Percentiles rank a stretch among this genome's conserved stretches.
phyloP scores from a whole-genome alignment of 1,284 basidiomycete genomes.

The Phellinidium pouzarii region DNA sequence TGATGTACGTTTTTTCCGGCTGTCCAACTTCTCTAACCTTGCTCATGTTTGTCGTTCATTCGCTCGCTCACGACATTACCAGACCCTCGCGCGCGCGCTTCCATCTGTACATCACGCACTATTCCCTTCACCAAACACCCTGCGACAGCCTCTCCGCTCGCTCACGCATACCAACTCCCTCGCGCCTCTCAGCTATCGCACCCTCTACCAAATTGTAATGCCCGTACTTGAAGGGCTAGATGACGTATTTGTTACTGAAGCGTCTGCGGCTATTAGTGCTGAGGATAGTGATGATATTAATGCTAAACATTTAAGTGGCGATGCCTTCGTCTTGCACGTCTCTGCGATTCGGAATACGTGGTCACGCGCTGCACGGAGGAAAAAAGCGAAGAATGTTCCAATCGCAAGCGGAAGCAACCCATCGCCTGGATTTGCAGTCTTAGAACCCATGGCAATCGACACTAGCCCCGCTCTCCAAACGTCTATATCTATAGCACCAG shows the following conservation, averaged over 20 bases:
- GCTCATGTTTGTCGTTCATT: neutral
- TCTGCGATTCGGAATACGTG: constrained; percentile 56
- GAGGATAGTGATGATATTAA: neutral
- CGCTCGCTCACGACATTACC: constrained; percentile 20
- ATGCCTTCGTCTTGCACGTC: constrained; percentile 33
- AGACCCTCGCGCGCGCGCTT: constrained; percentile 48
- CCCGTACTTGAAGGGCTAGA: constrained; percentile 32
- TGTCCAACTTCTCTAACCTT: neutral
- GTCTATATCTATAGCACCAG: constrained; percentile 17
- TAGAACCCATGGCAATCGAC: neutral
- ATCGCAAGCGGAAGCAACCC: constrained; percentile 2
- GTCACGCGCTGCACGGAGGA: constrained; percentile 58
- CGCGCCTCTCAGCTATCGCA: constrained; percentile 17
- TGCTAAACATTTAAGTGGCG: constrained; percentile 17
- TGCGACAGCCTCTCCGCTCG: constrained; percentile 32
- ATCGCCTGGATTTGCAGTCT: neutral
- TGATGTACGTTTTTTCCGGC: constrained; percentile 50
- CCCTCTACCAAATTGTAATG: constrained; percentile 23
- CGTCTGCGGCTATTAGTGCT: neutral
- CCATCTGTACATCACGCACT: constrained; percentile 38
- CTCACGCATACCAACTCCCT: constrained; percentile 1
- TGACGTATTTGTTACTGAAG: constrained; percentile 24
- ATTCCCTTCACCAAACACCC: constrained; percentile 51
- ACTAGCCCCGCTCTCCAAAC: neutral
- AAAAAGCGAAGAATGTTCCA: constrained; percentile 35